Base-by-base conservation (phyloP, 768 basidiomycete species). In the Amanita jacksonii region DNA sequence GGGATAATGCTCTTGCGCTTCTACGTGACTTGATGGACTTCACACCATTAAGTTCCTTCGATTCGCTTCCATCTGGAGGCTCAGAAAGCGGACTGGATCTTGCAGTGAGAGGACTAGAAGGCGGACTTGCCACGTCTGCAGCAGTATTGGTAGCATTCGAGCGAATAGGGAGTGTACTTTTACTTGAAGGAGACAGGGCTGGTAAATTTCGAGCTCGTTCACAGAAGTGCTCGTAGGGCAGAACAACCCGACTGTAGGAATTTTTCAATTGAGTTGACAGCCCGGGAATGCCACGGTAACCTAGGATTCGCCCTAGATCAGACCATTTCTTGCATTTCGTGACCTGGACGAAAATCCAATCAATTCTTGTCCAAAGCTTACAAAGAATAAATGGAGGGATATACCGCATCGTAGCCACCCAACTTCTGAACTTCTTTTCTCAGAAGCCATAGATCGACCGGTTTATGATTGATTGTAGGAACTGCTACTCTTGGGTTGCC, bases 191-290 rank as follows among this genome's bases (percentile, higher is more conserved):
- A 45, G 66, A 67, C 46, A 69, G 62, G 38, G 64, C 56, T 19
- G 82, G 76, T 23, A 79, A 80, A 54, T 76, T 81, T 48, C 78
- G 75, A 35, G 81, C 85, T 38, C 80, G 76, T 38, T 82, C 77
- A 46, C 79, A 82, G 60, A 90, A 97, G 54, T 87, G 78, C 56
- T 98, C 94, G 55, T 90, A 99, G n/a, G 96, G 96, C 34, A 91
- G 74, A 53, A 99, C 87, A 57, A 99, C 87, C 43, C 85, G 79
- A 46, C 73, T 74, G 62, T 94, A 99, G 4, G 92, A 88, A 54
- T 78, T 81, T 67, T 88, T 89, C 61, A 98, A 78, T 57, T 92
- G 85, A 1, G 84, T 81, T 12, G 85, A 85, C 47, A 93, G 73
- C 39, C 86, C 85, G 25, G 81, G 83, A 30, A 85, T 77, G 31